A percentile compares a stretch with the other conserved stretches of the same genome.
Conservation (phyloP, 2,329 filamentous ascomycete species). For the Exserohilum turcica region DNA sequence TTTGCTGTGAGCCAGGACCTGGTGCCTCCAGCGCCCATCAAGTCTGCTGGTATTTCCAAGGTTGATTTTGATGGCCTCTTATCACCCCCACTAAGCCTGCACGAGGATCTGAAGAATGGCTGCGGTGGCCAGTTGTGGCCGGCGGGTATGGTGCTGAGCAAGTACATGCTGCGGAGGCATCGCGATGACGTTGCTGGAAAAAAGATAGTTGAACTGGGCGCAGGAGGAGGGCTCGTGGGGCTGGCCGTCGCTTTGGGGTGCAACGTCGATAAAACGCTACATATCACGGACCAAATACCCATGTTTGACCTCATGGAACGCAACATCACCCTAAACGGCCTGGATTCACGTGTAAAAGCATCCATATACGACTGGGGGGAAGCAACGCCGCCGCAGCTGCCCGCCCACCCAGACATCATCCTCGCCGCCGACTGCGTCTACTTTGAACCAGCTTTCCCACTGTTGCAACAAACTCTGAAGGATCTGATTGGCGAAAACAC, state of each 20-base stretch:
- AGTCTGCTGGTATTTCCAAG: conserved; percentile 57
- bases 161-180: conserved; percentile 81
- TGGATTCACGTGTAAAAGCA: conserved; percentile 67
- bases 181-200: conserved; percentile 65
- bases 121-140: conserved; percentile 96
- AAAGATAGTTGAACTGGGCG: conserved; percentile 88
- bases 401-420: conserved; percentile 74
- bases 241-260: conserved; percentile 65
- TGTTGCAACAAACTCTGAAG: conserved; percentile 78
- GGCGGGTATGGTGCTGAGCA: conserved; percentile 84
- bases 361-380: conserved; percentile 78
- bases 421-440: conserved; percentile 75
- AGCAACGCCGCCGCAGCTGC: conserved; percentile 46
- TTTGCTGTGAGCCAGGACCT: conserved; percentile 60
- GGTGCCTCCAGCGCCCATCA: conserved; percentile 59
- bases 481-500: conserved; percentile 70
- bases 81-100: conserved; percentile 70
- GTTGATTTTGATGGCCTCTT: conserved; percentile 76
- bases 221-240: conserved; percentile 85
- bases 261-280: conserved; percentile 62
- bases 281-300: conserved; percentile 83
- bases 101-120: conserved; percentile 83
- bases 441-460: conserved; percentile 92
- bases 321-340: conserved; percentile 81
- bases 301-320: conserved; percentile 86